These are phyloP conservation scores for Closterium sp. DNA, from an alignment of 139 green algal genomes.

Conservation along the genomic window DNA sequence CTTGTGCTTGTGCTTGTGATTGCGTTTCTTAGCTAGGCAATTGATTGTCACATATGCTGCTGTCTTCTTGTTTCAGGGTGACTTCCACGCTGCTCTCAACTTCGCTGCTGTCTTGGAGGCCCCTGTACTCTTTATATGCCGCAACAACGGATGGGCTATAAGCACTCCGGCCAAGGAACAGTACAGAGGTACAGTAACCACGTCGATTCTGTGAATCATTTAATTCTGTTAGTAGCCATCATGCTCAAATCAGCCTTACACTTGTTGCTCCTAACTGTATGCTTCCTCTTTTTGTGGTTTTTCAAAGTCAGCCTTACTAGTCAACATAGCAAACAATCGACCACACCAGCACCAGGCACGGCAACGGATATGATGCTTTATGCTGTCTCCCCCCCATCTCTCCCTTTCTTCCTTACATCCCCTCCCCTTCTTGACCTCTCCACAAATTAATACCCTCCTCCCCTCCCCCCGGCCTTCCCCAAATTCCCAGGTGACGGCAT, in stretches of 20 bases:
- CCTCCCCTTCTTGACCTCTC: too few species aligned
- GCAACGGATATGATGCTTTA: too few species aligned
- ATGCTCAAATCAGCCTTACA: too few species aligned
- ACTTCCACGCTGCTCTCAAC: conserved; percentile 92
- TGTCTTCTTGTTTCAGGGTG: conserved; percentile 61
- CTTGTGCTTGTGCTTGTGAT: too few species aligned
- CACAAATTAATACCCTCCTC: conserved; percentile 24
- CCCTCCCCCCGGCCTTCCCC: neutral
- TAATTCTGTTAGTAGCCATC: too few species aligned
- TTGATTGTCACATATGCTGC: neutral
- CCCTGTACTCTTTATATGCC: conserved; percentile 89
- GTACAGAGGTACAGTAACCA: conserved; percentile 70
- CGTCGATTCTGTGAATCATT: neutral
- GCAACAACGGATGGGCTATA: conserved; percentile 97
- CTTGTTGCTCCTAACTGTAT: too few species aligned
- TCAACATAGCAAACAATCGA: too few species aligned
- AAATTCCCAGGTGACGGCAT: conserved; percentile 75
- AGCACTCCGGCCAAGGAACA: conserved; percentile 83
- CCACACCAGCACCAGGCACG: too few species aligned
- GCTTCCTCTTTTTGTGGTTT: too few species aligned
- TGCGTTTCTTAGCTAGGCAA: too few species aligned
- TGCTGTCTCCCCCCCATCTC: neutral
- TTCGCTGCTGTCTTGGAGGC: conserved; percentile 80
- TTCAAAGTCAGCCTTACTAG: too few species aligned
- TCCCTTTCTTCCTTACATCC: neutral